Base-by-base conservation (phyloP, 2,329 filamentous ascomycete species). In the Coniochaeta sp. region DNA sequence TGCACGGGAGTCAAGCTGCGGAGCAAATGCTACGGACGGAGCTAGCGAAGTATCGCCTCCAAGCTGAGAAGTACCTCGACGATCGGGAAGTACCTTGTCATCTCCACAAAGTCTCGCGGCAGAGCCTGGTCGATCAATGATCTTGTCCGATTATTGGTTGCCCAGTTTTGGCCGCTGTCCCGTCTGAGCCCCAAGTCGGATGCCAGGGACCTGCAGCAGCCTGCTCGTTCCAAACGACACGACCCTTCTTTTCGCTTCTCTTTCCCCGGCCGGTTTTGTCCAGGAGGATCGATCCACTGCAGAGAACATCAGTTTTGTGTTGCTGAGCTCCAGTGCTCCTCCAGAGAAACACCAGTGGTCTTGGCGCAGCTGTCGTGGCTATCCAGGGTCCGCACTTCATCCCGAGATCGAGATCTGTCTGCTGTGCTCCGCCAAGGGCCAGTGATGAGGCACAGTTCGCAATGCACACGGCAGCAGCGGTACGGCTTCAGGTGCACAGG, bases 71-170 rank as follows among this genome's bases (percentile, higher is more conserved):
- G 45, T 48, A 48, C 45, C 3, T 28, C n/a, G 6, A 22, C 12
- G 26, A 31, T 12, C 10, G 45, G 2, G n/a, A 48, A 31, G 45
- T 48, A 48, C 26, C 45, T 48, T 3, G 2, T 26, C 20, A 7
- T 48, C 28, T 22, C 14, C 45, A 28, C 45, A 31, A 40, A 26
- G 20, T 38, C 18, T 40, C 18, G 22, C 38, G 38, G 38, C 22
- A 42, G n/a, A 42, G 38, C 38, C 38, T 26, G 22, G 45, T 48
- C 45, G 27, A 48, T 31, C 26, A 48, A 10, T 28, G 45, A 48
- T 31, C 24, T 22, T 48, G 14, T 18, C 45, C 45, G 45, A 48
- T 48, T 48, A 48, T 48, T 48, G 45, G 45, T 48, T 48, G 45
- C 45, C 45, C 45, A 48, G 45, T 31, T 48, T 47, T 20, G n/a